These are phyloP conservation scores for Leccinellum rugosiceps DNA, from an alignment of 768 basidiomycete genomes.

Conservation along the genomic window DNA sequence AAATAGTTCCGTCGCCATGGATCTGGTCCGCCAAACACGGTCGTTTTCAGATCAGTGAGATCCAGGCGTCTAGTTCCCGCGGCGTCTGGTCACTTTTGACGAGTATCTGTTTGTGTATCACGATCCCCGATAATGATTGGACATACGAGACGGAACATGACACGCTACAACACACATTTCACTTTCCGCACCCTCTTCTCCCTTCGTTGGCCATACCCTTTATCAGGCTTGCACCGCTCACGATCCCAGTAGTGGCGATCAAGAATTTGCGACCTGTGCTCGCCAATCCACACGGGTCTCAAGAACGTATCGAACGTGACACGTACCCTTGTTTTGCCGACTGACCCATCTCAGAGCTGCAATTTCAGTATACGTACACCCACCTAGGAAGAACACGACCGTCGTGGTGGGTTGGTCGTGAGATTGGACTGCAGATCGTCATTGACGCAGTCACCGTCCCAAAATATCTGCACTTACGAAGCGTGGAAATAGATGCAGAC, in stretches of 20 bases:
- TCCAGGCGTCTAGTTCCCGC: background rate
- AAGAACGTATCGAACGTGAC: background rate
- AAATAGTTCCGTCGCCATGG: constrained; percentile 4
- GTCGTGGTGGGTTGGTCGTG: constrained; percentile 74
- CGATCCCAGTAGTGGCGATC: constrained; percentile 88
- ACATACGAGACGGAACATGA: constrained; percentile 6
- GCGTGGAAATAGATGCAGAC: constrained; percentile 27
- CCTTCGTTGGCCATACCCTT: constrained; percentile 59
- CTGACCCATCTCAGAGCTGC: constrained; percentile 92
- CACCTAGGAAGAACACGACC: constrained; percentile 94
- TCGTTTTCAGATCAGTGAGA: background rate
- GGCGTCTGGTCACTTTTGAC: too few relatives aligned
- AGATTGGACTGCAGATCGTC: constrained; percentile 36
- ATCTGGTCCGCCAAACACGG: constrained; percentile 32
- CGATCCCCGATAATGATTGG: background rate
- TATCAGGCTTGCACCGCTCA: constrained; percentile 73
- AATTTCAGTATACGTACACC: constrained; percentile 96
- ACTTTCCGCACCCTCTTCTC: constrained; percentile 27
- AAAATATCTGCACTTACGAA: constrained; percentile 32
- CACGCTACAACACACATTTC: constrained; percentile 31
- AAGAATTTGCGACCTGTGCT: constrained; percentile 76
- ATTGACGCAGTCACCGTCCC: background rate
- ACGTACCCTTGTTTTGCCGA: constrained; percentile 73
- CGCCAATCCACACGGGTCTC: constrained; percentile 9
- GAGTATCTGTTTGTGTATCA: background rate